Base-by-base conservation (phyloP, 1,284 basidiomycete species). In the Apiotrichum domesticum region DNA sequence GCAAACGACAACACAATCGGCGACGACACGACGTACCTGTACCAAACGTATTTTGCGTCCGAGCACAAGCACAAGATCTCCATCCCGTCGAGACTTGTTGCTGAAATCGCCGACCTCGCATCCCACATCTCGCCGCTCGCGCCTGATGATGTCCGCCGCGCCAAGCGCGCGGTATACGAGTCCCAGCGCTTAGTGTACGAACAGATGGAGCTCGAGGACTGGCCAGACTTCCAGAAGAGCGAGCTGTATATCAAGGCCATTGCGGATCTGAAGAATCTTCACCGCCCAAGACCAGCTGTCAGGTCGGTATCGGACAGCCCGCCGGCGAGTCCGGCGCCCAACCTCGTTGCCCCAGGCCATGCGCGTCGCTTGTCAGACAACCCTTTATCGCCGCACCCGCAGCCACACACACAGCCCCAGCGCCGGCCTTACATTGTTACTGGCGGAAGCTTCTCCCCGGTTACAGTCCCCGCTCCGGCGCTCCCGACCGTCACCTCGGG, bases 171-270 rank as follows among this genome's bases (percentile, higher is more conserved):
- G 1, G 63, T 97, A 14, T 84, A 96, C 74, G 77, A 87, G 3
- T 85, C 90, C 1, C 95, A 98, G 70, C 79, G 81, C 56, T 87
- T 93, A 63, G 85, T 94, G 1, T 89, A 94, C 67, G 82, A 85
- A 35, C 84, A 87, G 53, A 94, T 98, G 89, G 86, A 89, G 64
- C 87, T 94, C 64, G 87, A 88, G 53, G 92, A 96, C 71, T 96
- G 94, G 74, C 85, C 87, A 47, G 84, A 85, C 6, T 98, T 98
- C 71, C 84, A 86, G 66, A 80, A 83, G 59, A 91, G 88, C 41
- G 90, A 94, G 65, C 80, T 97, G 8, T 97, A 89, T 84, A 87
- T 92, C 77, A 87, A 90, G 54, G 91, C 90, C 0, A 79, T 88
- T 2, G 84, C 86, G 2, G 90, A 97, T 68, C 79, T 87, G 3